A percentile compares a stretch with the other conserved stretches of the same genome.
Evolutionary conservation across 2,329 filamentous ascomycete genomes (phyloP).

Genomic region (Fusarium sp.): DNA sequence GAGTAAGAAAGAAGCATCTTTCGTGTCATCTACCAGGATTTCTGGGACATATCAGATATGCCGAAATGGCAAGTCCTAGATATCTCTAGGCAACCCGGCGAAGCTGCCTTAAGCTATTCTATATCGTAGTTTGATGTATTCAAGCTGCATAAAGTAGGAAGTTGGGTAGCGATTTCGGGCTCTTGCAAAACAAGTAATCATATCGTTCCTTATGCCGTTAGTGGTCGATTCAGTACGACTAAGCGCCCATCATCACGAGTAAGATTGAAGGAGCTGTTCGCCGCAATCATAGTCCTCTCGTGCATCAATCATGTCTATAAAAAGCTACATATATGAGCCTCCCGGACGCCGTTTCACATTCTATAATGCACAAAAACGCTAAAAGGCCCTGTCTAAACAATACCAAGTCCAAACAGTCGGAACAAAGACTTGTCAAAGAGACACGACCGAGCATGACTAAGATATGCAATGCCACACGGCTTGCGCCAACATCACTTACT

Average conservation of each 20-base stretch:
- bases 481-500: slow-evolving; percentile 3
- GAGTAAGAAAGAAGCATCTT: background rate
- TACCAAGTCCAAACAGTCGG: background rate
- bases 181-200: background rate
- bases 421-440: background rate
- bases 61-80: background rate
- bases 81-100: background rate
- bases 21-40: background rate
- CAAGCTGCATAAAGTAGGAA: background rate
- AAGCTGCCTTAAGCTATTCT: background rate
- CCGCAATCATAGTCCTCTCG: background rate
- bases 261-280: background rate
- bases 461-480: background rate
- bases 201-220: background rate
- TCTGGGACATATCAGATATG: background rate
- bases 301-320: background rate
- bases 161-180: too few relatives aligned
- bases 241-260: background rate
- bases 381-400: background rate
- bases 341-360: background rate
- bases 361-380: slow-evolving; percentile 2
- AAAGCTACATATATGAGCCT: background rate
- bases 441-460: background rate
- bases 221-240: background rate
- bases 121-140: background rate